A percentile compares a stretch with the other conserved stretches of the same genome.
phyloP scores from a whole-genome alignment of 169 alveolate species.

The Babesia bigemina region DNA sequence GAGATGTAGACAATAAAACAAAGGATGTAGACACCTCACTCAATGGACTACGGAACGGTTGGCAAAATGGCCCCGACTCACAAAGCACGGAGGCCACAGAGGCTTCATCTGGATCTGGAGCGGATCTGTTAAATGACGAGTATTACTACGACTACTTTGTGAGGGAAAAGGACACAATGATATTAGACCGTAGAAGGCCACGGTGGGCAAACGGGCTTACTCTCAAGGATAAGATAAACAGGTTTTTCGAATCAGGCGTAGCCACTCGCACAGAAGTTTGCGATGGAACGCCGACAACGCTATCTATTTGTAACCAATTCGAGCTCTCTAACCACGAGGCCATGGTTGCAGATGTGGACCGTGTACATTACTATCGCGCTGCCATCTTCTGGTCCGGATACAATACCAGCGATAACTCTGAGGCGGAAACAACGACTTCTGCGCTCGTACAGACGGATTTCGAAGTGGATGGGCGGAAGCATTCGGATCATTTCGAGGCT shows the following conservation, averaged over 20 bases:
- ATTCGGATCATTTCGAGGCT: neutral
- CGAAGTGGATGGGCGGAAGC: neutral
- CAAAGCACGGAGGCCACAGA: neutral
- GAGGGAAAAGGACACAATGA: neutral
- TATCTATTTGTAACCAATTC: constrained; percentile 77
- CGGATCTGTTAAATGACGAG: neutral
- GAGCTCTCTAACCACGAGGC: constrained; percentile 78
- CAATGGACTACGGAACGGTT: neutral
- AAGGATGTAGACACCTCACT: neutral
- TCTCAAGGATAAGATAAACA: constrained; percentile 69
- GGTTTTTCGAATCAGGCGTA: constrained; percentile 63
- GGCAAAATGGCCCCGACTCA: neutral
- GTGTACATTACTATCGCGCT: constrained; percentile 81
- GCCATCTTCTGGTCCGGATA: constrained; percentile 83
- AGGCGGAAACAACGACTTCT: neutral
- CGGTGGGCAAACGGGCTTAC: constrained; percentile 70
- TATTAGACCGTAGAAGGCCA: constrained; percentile 66
- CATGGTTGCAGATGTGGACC: constrained; percentile 79
- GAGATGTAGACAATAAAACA: neutral
- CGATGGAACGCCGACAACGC: constrained; percentile 76
- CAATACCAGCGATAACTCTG: neutral
- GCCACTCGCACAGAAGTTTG: constrained; percentile 73
- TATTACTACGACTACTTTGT: neutral
- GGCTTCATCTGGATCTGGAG: neutral
- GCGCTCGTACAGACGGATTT: neutral